Percentiles rank a stretch among this genome's conserved stretches.
Evolutionary conservation across 1,139 yeast species (phyloP).

Genomic region (Candida frijolesensis): DNA sequence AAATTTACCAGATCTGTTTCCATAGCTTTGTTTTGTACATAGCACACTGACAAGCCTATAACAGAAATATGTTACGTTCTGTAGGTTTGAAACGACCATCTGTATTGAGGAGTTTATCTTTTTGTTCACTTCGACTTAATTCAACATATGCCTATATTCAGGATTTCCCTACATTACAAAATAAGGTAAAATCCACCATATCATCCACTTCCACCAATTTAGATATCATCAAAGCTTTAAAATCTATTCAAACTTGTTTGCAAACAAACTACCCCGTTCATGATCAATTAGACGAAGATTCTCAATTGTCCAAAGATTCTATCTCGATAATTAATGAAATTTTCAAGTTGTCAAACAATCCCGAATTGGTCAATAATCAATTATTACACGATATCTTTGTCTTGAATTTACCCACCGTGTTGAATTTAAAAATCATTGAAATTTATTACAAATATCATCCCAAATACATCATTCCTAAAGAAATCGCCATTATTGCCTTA

Average conservation of each 20-base stretch:
- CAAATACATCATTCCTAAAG: constrained; percentile 35
- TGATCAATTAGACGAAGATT: constrained; percentile 15
- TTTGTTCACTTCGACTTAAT: background rate
- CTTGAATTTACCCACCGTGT: constrained; percentile 34
- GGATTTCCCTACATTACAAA: constrained; percentile 13
- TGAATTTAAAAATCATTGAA: constrained; percentile 34
- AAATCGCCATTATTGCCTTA: constrained; percentile 62
- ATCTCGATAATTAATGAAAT: constrained; percentile 18
- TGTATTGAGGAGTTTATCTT: background rate
- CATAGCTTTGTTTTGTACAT: too few species aligned
- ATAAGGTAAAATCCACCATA: constrained; percentile 11
- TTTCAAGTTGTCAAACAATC: constrained; percentile 19
- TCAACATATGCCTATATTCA: constrained; percentile 18
- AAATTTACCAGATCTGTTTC: too few species aligned
- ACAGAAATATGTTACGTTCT: constrained; percentile 1
- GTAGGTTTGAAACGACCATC: background rate
- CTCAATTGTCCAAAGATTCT: constrained; percentile 22
- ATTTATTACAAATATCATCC: constrained; percentile 41
- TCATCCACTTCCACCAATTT: constrained; percentile 9
- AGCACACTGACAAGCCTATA: too few species aligned
- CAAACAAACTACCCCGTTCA: constrained; percentile 18
- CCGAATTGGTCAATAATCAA: constrained; percentile 21
- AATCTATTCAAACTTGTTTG: constrained; percentile 23
- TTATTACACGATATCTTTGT: constrained; percentile 34
- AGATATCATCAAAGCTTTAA: constrained; percentile 20